phyloP scores from a whole-genome alignment of 2,329 filamentous ascomycete species.

The Beauveria varroae region DNA sequence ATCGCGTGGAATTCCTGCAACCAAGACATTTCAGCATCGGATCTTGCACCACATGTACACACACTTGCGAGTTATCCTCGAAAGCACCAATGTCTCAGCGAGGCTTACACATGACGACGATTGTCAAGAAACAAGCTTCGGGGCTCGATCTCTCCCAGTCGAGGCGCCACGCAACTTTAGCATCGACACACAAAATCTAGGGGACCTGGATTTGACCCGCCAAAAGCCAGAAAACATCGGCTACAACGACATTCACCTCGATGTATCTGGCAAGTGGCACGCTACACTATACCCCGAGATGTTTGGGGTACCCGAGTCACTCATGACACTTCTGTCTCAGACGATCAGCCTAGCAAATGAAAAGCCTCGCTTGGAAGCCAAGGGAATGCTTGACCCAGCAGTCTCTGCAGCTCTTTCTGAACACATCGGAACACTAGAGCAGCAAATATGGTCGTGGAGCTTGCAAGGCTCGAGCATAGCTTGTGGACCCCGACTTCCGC shows the following conservation, averaged over 20 bases:
- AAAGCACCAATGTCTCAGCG: slow-evolving; percentile 22
- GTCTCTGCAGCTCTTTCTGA: slow-evolving; percentile 20
- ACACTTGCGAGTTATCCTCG: slow-evolving; percentile 36
- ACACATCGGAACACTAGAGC: slow-evolving; percentile 25
- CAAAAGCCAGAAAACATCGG: slow-evolving; percentile 29
- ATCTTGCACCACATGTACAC: slow-evolving; percentile 41
- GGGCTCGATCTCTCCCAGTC: neutral
- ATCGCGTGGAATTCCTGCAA: slow-evolving; percentile 27
- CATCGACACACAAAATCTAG: slow-evolving; percentile 19
- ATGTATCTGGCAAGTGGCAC: slow-evolving; percentile 30
- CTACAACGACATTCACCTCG: slow-evolving; percentile 36
- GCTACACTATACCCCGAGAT: slow-evolving; percentile 36
- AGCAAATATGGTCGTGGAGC: slow-evolving; percentile 25
- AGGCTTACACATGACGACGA: too few relatives aligned
- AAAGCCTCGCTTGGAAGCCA: slow-evolving; percentile 24
- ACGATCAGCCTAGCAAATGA: slow-evolving; percentile 36
- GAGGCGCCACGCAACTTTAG: slow-evolving; percentile 20
- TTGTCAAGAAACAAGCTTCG: too few relatives aligned
- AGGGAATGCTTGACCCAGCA: slow-evolving; percentile 15
- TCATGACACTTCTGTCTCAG: slow-evolving; percentile 32
- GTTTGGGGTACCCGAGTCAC: slow-evolving; percentile 35
- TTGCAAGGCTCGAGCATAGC: neutral
- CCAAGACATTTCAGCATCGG: slow-evolving; percentile 33
- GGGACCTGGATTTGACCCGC: slow-evolving; percentile 22
- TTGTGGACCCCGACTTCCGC: too few relatives aligned